A percentile compares a stretch with the other conserved stretches of the same genome.
Evolutionary conservation across 805 yeast genomes (phyloP).

Genomic region (Starmerella etchellsii): DNA sequence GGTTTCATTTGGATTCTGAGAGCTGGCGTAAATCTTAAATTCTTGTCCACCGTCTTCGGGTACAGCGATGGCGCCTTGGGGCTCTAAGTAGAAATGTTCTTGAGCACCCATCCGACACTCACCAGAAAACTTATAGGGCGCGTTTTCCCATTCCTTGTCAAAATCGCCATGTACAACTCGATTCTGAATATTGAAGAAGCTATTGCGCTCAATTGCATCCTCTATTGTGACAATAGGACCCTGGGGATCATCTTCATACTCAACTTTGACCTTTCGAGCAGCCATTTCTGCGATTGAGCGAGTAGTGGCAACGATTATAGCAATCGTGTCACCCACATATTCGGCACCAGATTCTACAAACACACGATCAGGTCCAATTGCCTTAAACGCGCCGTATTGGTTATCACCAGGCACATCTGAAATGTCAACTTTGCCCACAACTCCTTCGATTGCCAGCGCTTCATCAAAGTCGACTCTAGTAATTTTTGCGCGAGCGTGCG

Average conservation of each 20-base stretch:
- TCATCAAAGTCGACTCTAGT: conserved; percentile 30
- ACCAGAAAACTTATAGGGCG: conserved; percentile 31
- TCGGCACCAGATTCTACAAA: conserved; percentile 32
- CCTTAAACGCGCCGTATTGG: conserved; percentile 31
- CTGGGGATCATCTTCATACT: conserved; percentile 29
- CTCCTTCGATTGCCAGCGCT: conserved; percentile 32
- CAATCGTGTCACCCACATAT: conserved; percentile 35
- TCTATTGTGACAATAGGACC: conserved; percentile 32
- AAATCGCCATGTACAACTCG: conserved; percentile 32
- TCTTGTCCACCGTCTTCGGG: conserved; percentile 35
- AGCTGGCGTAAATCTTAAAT: conserved; percentile 33
- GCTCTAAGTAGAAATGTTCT: conserved; percentile 38
- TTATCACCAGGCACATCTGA: conserved; percentile 31
- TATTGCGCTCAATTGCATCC: conserved; percentile 33
- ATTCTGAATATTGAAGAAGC: conserved; percentile 31
- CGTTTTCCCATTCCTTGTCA: conserved; percentile 28
- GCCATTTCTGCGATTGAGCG: conserved; percentile 34
- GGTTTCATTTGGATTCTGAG: conserved; percentile 36
- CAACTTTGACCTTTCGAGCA: conserved; percentile 32
- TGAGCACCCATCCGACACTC: conserved; percentile 35
- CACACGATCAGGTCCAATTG: conserved; percentile 32
- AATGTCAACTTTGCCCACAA: conserved; percentile 34
- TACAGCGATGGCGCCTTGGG: conserved; percentile 34
- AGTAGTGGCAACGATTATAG: conserved; percentile 31
- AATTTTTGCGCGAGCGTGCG: conserved; percentile 35